These are phyloP conservation scores for Avena atlantica DNA, from an alignment of 176 grass and related monocot species.

Conservation along the genomic window DNA sequence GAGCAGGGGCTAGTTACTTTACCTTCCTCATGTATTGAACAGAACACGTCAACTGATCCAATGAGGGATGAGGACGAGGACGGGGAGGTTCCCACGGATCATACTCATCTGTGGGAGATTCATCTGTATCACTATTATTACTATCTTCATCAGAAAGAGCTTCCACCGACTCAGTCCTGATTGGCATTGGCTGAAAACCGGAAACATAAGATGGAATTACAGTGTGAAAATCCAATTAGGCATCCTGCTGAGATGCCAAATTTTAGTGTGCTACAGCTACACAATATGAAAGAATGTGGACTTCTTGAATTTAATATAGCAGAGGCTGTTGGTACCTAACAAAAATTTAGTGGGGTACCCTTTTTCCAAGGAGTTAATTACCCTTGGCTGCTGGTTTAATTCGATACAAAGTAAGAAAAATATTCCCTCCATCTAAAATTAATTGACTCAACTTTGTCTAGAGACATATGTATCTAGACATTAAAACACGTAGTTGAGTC, in stretches of 20 bases:
- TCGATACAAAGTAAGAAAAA: not conserved
- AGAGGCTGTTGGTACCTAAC: not conserved
- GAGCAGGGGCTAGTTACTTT: not conserved
- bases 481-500: too few relatives aligned
- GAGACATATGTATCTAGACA: too few relatives aligned
- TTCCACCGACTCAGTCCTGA: not conserved
- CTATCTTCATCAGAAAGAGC: not conserved
- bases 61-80: not conserved
- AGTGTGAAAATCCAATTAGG: not conserved
- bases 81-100: slow-evolving; percentile 42
- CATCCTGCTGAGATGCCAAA: not conserved
- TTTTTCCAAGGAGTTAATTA: not conserved
- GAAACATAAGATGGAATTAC: not conserved
- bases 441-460: too few relatives aligned
- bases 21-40: not conserved
- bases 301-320: not conserved
- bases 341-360: not conserved
- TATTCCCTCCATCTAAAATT: too few relatives aligned
- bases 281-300: slow-evolving; percentile 21
- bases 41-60: not conserved
- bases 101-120: not conserved
- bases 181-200: not conserved
- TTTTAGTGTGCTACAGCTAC: not conserved
- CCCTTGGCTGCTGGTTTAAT: not conserved
- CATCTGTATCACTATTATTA: slow-evolving; percentile 14